These are phyloP conservation scores for Syzygium syzygioides DNA, from an alignment of 441 rosid species.

Conservation along the genomic window DNA sequence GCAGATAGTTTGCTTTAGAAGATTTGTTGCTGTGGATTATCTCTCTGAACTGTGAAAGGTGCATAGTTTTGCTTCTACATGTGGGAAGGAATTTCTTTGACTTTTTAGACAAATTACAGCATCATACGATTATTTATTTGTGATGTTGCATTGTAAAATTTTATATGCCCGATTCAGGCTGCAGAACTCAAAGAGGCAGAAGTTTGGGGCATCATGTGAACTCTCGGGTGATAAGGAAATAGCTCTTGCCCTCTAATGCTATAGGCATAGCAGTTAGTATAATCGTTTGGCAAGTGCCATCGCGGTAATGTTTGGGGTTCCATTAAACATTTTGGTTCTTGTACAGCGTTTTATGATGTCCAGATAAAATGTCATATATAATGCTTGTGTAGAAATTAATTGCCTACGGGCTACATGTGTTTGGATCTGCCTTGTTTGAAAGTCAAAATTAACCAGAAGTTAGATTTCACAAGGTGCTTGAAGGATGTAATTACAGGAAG, in stretches of 20 bases:
- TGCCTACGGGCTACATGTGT: background rate
- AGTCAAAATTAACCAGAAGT: background rate
- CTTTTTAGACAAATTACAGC: background rate
- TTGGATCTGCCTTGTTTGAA: background rate
- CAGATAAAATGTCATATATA: background rate
- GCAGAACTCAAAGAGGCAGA: background rate
- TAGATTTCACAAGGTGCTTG: background rate
- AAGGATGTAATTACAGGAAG: background rate
- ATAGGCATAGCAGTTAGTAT: background rate
- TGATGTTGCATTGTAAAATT: background rate
- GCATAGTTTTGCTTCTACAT: background rate
- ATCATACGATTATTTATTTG: background rate
- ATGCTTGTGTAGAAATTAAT: background rate
- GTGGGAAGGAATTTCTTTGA: background rate
- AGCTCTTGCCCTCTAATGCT: background rate
- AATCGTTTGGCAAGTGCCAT: background rate
- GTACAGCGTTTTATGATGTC: background rate
- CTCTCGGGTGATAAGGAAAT: background rate
- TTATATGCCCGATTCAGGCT: background rate
- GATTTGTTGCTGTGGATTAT: background rate
- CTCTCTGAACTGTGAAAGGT: background rate
- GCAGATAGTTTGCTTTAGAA: background rate
- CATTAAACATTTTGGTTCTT: background rate
- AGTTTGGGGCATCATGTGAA: background rate
- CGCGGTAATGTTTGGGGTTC: background rate